These are phyloP conservation scores for Hysterium pulicare DNA, from an alignment of 2,329 filamentous ascomycete genomes.

Conservation along the genomic window DNA sequence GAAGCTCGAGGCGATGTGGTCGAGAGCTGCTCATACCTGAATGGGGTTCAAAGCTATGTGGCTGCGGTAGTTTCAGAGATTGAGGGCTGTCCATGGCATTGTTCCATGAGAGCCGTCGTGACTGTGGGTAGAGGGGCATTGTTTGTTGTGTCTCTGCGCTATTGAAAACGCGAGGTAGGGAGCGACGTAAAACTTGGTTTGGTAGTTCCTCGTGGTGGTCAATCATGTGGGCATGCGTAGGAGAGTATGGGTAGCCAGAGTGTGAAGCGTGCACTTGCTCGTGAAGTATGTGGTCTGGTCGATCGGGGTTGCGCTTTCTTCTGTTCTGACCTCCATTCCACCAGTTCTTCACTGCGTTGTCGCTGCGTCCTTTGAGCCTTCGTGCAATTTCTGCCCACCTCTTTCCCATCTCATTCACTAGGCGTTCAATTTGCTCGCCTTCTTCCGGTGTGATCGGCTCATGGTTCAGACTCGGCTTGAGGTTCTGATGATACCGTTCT, in stretches of 20 bases:
- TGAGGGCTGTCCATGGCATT: slow-evolving; percentile 24
- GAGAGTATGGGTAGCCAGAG: slow-evolving; percentile 27
- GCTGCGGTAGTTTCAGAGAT: slow-evolving; percentile 30
- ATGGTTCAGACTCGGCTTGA: slow-evolving; percentile 76
- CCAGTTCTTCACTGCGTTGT: slow-evolving; percentile 98
- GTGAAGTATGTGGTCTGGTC: slow-evolving; percentile 22
- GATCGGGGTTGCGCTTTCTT: slow-evolving; percentile 48
- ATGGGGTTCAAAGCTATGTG: slow-evolving; percentile 29
- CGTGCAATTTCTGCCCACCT: slow-evolving; percentile 92
- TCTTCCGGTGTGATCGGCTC: slow-evolving; percentile 79
- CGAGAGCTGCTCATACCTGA: slow-evolving; percentile 20
- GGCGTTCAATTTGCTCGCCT: slow-evolving; percentile 67
- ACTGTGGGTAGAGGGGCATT: slow-evolving; percentile 19
- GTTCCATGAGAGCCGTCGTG: slow-evolving; percentile 27
- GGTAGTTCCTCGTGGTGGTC: slow-evolving; percentile 24
- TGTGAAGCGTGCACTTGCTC: slow-evolving; percentile 32
- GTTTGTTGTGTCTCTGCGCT: slow-evolving; percentile 7
- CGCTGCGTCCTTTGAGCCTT: slow-evolving; percentile 75
- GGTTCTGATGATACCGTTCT: slow-evolving; percentile 89
- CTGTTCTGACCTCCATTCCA: slow-evolving; percentile 94
- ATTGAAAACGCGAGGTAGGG: slow-evolving; percentile 14
- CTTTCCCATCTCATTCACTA: slow-evolving; percentile 77
- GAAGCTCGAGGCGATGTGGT: slow-evolving; percentile 31
- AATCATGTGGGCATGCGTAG: slow-evolving; percentile 16
- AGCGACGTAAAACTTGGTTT: slow-evolving; percentile 8